These are phyloP conservation scores for Polyporus arcularius DNA, from an alignment of 768 basidiomycete species.

Conservation along the genomic window DNA sequence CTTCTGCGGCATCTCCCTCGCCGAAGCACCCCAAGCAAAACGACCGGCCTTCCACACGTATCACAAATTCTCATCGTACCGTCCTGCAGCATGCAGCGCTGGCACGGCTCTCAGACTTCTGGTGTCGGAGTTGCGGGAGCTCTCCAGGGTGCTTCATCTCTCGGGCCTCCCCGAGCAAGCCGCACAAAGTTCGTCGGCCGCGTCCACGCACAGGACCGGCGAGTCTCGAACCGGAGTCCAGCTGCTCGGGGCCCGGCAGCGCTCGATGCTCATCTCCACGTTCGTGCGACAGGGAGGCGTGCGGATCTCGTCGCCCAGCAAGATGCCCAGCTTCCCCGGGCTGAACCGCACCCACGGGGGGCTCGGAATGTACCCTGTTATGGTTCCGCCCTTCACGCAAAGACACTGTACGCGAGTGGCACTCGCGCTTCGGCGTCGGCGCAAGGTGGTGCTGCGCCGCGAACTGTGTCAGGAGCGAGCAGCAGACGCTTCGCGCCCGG, in stretches of 20 bases:
- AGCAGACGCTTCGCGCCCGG: too few relatives aligned
- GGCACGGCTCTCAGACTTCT: not conserved
- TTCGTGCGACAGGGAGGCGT: not conserved
- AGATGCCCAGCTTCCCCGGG: not conserved
- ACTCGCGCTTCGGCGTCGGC: too few relatives aligned
- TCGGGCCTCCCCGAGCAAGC: not conserved
- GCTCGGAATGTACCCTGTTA: not conserved
- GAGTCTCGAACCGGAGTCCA: too few relatives aligned
- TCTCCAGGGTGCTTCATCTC: not conserved
- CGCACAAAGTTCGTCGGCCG: not conserved
- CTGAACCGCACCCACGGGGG: not conserved
- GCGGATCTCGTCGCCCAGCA: not conserved
- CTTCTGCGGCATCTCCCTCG: not conserved
- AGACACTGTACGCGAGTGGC: not conserved
- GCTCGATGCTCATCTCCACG: not conserved
- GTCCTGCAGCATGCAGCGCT: not conserved
- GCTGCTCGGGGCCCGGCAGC: too few relatives aligned
- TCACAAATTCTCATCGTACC: not conserved
- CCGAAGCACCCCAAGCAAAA: not conserved
- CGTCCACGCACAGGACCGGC: too few relatives aligned
- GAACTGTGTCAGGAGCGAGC: too few relatives aligned
- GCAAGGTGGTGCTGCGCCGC: too few relatives aligned
- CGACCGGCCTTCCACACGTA: not conserved
- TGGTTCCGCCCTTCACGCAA: not conserved
- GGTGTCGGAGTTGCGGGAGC: not conserved